Evolutionary conservation across 1,139 yeast species (phyloP).

Genomic region (Yamadazyma diddensiae): DNA sequence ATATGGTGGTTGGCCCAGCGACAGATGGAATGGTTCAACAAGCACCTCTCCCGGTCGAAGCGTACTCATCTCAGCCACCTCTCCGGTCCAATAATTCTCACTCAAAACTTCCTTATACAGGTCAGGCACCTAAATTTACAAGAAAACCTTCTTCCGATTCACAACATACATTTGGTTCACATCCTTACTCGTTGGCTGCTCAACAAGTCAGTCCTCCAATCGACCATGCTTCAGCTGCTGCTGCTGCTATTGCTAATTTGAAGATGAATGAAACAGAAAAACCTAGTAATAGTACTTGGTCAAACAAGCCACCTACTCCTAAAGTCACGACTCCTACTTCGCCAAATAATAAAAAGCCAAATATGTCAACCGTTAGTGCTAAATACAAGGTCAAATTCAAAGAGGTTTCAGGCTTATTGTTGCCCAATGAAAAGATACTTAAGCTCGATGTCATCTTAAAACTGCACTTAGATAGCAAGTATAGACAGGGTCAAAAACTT

Average conservation of each 20-base stretch:
- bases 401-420: slow-evolving; percentile 34
- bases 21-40: too few species aligned
- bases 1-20: too few species aligned
- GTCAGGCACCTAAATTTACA: slow-evolving; percentile 4
- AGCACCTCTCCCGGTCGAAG: too few species aligned
- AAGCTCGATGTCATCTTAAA: slow-evolving; percentile 41
- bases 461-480: slow-evolving; percentile 31
- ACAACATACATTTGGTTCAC: background rate
- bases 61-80: too few species aligned
- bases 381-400: slow-evolving; percentile 23
- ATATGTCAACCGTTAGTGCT: background rate
- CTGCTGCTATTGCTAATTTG: slow-evolving; percentile 8
- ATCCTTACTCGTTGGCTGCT: slow-evolving; percentile 2
- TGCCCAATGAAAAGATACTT: slow-evolving; percentile 38
- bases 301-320: background rate
- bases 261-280: slow-evolving; percentile 1
- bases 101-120: slow-evolving; percentile 1
- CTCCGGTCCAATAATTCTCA: slow-evolving; percentile 1
- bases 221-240: slow-evolving; percentile 7
- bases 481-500: slow-evolving; percentile 23
- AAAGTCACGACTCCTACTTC: background rate
- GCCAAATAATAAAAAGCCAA: background rate
- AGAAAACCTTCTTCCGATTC: slow-evolving; percentile 5
- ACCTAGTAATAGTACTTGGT: background rate
- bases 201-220: background rate